phyloP scores from a whole-genome alignment of 805 yeast genomes.

The Hanseniaspora singularis region DNA sequence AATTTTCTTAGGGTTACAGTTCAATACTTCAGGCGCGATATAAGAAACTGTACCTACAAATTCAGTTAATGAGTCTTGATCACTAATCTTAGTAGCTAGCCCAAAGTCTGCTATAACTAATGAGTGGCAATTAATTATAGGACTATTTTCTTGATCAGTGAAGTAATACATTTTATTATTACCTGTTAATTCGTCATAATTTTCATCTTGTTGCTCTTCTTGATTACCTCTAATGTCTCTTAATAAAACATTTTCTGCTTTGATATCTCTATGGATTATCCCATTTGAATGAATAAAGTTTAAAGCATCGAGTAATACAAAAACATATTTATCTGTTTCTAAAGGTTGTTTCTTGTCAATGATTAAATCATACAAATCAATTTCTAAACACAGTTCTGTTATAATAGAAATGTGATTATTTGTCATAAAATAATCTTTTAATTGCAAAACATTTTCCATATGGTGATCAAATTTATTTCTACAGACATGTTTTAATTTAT shows the following conservation, averaged over 20 bases:
- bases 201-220: slow-evolving; percentile 17
- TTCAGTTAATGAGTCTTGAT: slow-evolving; percentile 30
- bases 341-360: slow-evolving; percentile 32
- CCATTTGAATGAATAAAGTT: slow-evolving; percentile 46
- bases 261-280: slow-evolving; percentile 59
- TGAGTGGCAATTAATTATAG: slow-evolving; percentile 27
- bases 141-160: slow-evolving; percentile 39
- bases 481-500: background rate
- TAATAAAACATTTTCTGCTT: slow-evolving; percentile 59
- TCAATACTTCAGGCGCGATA: slow-evolving; percentile 60
- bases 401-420: slow-evolving; percentile 42
- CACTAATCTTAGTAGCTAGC: slow-evolving; percentile 38
- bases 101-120: slow-evolving; percentile 40
- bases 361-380: slow-evolving; percentile 55
- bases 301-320: slow-evolving; percentile 42
- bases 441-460: slow-evolving; percentile 40
- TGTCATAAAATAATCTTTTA: slow-evolving; percentile 63
- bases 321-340: slow-evolving; percentile 38
- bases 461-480: slow-evolving; percentile 21
- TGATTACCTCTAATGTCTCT: slow-evolving; percentile 18
- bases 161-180: slow-evolving; percentile 35
- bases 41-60: slow-evolving; percentile 61
- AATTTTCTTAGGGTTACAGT: slow-evolving; percentile 24
- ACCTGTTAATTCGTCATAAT: slow-evolving; percentile 27
- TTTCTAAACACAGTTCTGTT: slow-evolving; percentile 57